Evolutionary conservation across 345 rosid species (phyloP).

Genomic region (Pistacia atlantica): DNA sequence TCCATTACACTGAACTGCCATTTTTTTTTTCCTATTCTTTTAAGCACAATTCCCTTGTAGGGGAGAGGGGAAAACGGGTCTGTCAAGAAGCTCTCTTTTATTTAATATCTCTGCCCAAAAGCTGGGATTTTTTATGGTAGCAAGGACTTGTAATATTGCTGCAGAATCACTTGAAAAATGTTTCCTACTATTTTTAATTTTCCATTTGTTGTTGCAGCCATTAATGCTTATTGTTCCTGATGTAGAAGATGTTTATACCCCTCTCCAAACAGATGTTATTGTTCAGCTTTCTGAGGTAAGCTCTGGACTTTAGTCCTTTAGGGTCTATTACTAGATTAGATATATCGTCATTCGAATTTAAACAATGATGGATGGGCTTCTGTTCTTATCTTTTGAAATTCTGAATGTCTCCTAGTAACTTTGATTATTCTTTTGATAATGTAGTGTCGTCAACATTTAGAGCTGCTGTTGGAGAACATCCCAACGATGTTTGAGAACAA

Average conservation of each 20-base stretch:
- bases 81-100: too few species aligned
- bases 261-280: slow-evolving; percentile 83
- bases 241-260: slow-evolving; percentile 89
- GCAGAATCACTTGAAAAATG: too few species aligned
- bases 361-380: slow-evolving; percentile 5
- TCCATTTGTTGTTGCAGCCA: slow-evolving; percentile 56
- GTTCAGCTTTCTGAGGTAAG: slow-evolving; percentile 86
- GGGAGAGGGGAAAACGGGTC: too few species aligned
- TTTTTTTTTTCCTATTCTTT: too few species aligned
- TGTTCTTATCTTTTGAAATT: background rate
- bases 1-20: background rate
- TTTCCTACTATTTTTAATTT: slow-evolving; percentile 7
- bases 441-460: slow-evolving; percentile 90
- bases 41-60: too few species aligned
- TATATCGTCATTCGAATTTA: background rate
- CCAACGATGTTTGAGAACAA: slow-evolving; percentile 87
- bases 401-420: slow-evolving; percentile 8
- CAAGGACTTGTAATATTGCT: too few species aligned
- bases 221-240: slow-evolving; percentile 95
- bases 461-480: slow-evolving; percentile 81
- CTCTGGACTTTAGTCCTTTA: slow-evolving; percentile 1
- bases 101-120: too few species aligned
- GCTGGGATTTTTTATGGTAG: too few species aligned
- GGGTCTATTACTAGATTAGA: slow-evolving; percentile 8
- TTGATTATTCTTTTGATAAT: slow-evolving; percentile 23